Evolutionary conservation across 306 rosid genomes (phyloP).

Genomic region (Lablab purpureus): DNA sequence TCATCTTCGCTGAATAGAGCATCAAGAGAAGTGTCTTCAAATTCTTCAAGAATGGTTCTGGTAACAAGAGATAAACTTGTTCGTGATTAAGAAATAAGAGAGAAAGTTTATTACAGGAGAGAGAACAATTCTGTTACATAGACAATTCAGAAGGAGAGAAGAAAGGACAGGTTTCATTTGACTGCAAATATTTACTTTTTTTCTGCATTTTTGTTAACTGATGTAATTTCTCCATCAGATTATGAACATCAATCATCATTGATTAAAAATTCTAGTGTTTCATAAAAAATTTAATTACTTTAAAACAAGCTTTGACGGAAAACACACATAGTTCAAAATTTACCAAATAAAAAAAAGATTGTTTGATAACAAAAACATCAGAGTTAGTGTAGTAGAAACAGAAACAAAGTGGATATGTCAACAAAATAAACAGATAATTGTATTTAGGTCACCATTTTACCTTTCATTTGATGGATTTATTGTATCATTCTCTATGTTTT

Average conservation of each 20-base stretch:
- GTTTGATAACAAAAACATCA: not conserved
- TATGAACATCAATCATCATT: conserved; percentile 25
- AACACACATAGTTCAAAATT: conserved; percentile 1
- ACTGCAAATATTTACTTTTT: too few relatives aligned
- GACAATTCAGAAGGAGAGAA: too few relatives aligned
- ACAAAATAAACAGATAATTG: not conserved
- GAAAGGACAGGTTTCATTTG: too few relatives aligned
- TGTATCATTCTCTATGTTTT: conserved; percentile 53
- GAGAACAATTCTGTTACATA: too few relatives aligned
- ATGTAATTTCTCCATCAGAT: not conserved
- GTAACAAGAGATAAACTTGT: not conserved
- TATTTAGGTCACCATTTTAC: conserved; percentile 50
- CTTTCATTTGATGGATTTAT: conserved; percentile 59
- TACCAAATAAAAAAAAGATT: conserved; percentile 2
- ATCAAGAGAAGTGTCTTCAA: conserved; percentile 60
- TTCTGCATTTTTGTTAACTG: not conserved
- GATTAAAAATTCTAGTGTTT: not conserved
- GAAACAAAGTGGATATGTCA: not conserved
- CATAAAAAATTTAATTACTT: not conserved
- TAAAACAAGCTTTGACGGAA: conserved; percentile 16
- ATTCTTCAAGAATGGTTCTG: conserved; percentile 58
- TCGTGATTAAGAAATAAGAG: too few relatives aligned
- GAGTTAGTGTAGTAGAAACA: not conserved
- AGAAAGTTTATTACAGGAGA: too few relatives aligned
- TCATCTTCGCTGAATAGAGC: conserved; percentile 68